A percentile compares a stretch with the other conserved stretches of the same genome.
phyloP scores from a whole-genome alignment of 805 yeast species.

The Brettanomyces anomalus region DNA sequence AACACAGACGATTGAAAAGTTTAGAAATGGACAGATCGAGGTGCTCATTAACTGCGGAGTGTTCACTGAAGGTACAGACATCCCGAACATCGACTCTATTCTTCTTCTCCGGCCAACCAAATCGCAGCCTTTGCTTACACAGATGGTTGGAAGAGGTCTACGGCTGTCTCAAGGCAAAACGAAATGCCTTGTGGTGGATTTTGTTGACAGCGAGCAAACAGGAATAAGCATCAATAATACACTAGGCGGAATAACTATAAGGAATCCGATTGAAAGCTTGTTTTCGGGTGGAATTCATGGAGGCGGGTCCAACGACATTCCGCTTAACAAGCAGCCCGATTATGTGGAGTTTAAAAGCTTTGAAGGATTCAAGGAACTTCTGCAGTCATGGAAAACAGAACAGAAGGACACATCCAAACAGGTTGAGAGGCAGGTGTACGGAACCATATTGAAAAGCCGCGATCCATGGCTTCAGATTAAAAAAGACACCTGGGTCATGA shows the following conservation, averaged over 20 bases:
- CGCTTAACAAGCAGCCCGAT: conserved; percentile 9
- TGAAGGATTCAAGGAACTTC: conserved; percentile 20
- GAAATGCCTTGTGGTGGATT: conserved; percentile 67
- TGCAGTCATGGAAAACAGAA: conserved; percentile 9
- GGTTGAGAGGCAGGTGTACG: conserved; percentile 4
- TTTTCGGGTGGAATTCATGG: conserved; percentile 1
- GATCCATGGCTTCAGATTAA: conserved; percentile 15
- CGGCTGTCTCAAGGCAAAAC: conserved; percentile 53
- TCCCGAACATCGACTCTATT: conserved; percentile 79
- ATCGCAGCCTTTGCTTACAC: conserved; percentile 62
- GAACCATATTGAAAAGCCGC: conserved; percentile 6
- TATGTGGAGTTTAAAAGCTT: conserved; percentile 22
- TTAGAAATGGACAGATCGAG: conserved; percentile 51
- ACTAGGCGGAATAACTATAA: conserved; percentile 12
- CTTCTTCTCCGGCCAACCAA: conserved; percentile 74
- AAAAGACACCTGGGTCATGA: conserved; percentile 16
- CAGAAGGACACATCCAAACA: conserved; percentile 7
- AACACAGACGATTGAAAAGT: conserved; percentile 42
- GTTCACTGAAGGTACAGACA: conserved; percentile 91
- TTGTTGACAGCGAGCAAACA: conserved; percentile 47
- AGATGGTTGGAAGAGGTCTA: conserved; percentile 89
- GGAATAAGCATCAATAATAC: conserved; percentile 21
- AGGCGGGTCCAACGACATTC: not conserved
- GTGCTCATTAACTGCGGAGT: conserved; percentile 84
- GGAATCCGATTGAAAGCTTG: conserved; percentile 3